Conservation (phyloP, 805 yeast genomes). For the Priceomyces haplophilus region DNA sequence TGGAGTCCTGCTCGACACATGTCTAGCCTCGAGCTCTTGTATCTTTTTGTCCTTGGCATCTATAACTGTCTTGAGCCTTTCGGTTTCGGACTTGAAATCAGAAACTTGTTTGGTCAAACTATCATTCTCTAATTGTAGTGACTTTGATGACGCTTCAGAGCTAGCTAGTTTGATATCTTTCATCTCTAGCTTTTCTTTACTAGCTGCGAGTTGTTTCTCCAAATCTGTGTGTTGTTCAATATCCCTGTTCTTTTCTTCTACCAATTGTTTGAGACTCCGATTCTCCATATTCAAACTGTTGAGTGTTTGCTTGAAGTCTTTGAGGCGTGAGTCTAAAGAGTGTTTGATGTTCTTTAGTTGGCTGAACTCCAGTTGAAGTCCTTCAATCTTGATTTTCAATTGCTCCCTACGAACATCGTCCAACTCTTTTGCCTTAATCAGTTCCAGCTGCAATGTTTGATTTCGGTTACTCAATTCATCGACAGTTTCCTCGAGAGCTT, state of each 20-base stretch:
- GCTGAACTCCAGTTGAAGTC: neutral
- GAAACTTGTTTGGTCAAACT: neutral
- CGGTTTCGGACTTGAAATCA: neutral
- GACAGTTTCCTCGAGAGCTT: neutral
- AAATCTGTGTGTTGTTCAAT: conserved; percentile 3
- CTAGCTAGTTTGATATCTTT: neutral
- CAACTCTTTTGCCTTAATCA: neutral
- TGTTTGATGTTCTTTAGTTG: conserved; percentile 2
- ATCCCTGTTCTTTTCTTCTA: neutral
- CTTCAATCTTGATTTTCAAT: neutral
- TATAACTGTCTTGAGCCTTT: neutral
- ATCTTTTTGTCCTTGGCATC: neutral
- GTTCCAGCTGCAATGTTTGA: neutral
- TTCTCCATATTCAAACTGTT: conserved; percentile 3
- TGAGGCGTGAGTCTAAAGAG: neutral
- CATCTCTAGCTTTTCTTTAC: neutral
- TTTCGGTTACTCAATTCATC: conserved; percentile 3
- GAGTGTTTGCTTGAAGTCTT: neutral
- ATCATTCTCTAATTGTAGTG: neutral
- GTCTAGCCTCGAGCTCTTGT: neutral
- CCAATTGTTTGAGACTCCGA: neutral
- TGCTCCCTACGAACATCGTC: neutral
- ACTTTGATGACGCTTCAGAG: neutral
- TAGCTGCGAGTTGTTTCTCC: neutral
- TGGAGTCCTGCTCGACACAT: neutral